A percentile compares a stretch with the other conserved stretches of the same genome.
phyloP scores from a whole-genome alignment of 345 rosid species.

The Pugionium dolabratum region DNA sequence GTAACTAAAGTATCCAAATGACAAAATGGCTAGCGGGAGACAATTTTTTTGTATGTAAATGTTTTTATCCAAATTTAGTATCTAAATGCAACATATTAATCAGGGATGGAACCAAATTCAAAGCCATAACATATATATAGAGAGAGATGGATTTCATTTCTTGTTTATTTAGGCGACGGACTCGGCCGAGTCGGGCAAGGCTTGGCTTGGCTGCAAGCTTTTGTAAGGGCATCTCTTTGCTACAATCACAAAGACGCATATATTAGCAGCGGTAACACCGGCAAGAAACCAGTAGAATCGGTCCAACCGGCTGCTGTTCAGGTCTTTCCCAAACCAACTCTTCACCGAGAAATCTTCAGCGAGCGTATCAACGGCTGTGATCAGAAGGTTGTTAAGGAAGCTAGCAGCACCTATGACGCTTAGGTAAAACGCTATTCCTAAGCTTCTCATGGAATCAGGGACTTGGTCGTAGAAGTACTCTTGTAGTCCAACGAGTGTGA shows the following conservation, averaged over 20 bases:
- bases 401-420: slow-evolving; percentile 78
- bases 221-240: slow-evolving; percentile 74
- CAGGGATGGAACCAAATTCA: no score
- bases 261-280: slow-evolving; percentile 45
- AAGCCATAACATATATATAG: no score
- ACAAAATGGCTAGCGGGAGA: no score
- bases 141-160: background rate
- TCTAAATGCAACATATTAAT: no score
- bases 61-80: no score
- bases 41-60: no score
- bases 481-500: slow-evolving; percentile 82
- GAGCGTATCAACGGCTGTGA: slow-evolving; percentile 53
- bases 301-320: slow-evolving; percentile 75
- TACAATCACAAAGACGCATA: slow-evolving; percentile 50
- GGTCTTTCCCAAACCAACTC: slow-evolving; percentile 80
- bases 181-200: slow-evolving; percentile 51
- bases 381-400: slow-evolving; percentile 73
- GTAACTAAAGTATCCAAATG: background rate
- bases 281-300: slow-evolving; percentile 79
- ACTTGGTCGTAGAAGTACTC: slow-evolving; percentile 97
- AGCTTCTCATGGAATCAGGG: slow-evolving; percentile 90
- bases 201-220: slow-evolving; percentile 56
- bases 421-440: slow-evolving; percentile 88
- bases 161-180: slow-evolving; percentile 8
- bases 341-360: slow-evolving; percentile 45